phyloP scores from a whole-genome alignment of 2,329 filamentous ascomycete species.

The Trichophyton schoenleinii region DNA sequence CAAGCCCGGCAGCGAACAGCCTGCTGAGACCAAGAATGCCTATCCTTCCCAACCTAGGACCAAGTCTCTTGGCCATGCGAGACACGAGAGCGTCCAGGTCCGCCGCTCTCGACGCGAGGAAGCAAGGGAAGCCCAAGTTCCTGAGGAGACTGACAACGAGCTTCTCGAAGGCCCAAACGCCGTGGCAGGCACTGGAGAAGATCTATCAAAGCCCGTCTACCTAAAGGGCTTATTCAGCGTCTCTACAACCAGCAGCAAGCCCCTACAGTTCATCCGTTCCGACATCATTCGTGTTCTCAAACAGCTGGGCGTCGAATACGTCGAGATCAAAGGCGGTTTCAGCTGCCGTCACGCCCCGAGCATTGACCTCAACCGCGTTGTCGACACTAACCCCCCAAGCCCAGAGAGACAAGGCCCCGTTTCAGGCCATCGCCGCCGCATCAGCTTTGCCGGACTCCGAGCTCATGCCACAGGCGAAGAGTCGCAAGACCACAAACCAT shows the following conservation, averaged over 20 bases:
- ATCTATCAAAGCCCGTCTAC: slow-evolving; percentile 77
- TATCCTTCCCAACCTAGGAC: slow-evolving; percentile 57
- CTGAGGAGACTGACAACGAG: slow-evolving; percentile 82
- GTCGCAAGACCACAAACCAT: slow-evolving; percentile 45
- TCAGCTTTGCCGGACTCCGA: slow-evolving; percentile 67
- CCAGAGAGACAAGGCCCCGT: slow-evolving; percentile 38
- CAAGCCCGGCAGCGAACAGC: slow-evolving; percentile 39
- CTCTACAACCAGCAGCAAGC: slow-evolving; percentile 87
- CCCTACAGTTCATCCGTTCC: slow-evolving; percentile 67
- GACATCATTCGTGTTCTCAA: slow-evolving; percentile 86
- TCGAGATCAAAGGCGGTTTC: slow-evolving; percentile 88
- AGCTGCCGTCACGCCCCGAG: slow-evolving; percentile 77
- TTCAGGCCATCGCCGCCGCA: slow-evolving; percentile 57
- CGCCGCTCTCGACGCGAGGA: slow-evolving; percentile 64
- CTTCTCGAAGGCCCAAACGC: slow-evolving; percentile 33
- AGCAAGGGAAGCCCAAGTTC: slow-evolving; percentile 59
- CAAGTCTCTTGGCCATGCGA: slow-evolving; percentile 78
- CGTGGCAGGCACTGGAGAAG: slow-evolving; percentile 49
- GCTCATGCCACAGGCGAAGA: slow-evolving; percentile 59
- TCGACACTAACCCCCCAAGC: slow-evolving; percentile 49
- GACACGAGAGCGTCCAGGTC: slow-evolving; percentile 84
- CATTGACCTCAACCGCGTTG: slow-evolving; percentile 67
- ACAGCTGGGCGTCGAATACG: slow-evolving; percentile 79
- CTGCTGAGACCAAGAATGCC: slow-evolving; percentile 41
- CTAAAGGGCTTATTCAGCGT: slow-evolving; percentile 96